A percentile compares a stretch with the other conserved stretches of the same genome.
These are phyloP conservation scores for Tolypocladium capitatum DNA, from an alignment of 2,329 filamentous ascomycete genomes.

Conservation along the genomic window DNA sequence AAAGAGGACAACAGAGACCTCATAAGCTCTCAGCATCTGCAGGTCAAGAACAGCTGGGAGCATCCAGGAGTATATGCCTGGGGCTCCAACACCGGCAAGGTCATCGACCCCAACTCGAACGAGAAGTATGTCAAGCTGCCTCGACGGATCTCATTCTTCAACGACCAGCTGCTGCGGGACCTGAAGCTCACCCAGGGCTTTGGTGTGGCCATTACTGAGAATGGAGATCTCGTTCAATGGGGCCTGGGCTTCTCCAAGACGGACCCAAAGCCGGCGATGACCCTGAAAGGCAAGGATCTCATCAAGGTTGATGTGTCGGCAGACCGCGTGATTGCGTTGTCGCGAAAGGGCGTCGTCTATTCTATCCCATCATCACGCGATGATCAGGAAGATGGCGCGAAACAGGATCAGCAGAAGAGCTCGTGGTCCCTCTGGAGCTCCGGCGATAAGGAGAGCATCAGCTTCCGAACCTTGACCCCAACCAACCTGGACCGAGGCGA, in stretches of 20 bases:
- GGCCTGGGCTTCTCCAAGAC: conserved; percentile 60
- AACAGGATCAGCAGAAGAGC: conserved; percentile 38
- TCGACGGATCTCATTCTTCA: conserved; percentile 65
- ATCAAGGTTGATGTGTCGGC: conserved; percentile 62
- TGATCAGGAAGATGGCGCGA: conserved; percentile 55
- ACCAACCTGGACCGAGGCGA: conserved; percentile 53
- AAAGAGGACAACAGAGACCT: conserved; percentile 63
- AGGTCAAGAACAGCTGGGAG: conserved; percentile 70
- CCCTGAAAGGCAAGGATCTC: conserved; percentile 71
- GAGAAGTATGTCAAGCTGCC: conserved; percentile 71
- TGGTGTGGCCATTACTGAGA: conserved; percentile 76
- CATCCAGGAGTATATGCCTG: conserved; percentile 86
- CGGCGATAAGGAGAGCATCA: conserved; percentile 30
- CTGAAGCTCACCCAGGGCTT: conserved; percentile 73
- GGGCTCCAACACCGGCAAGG: conserved; percentile 75
- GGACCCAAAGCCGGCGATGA: conserved; percentile 50
- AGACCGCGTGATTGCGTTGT: conserved; percentile 72
- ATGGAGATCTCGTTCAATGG: conserved; percentile 87
- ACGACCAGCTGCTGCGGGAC: conserved; percentile 72
- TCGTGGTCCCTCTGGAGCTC: conserved; percentile 62
- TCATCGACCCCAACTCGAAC: conserved; percentile 73
- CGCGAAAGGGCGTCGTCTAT: conserved; percentile 64
- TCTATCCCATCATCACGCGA: conserved; percentile 65
- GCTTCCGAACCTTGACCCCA: conserved; percentile 62
- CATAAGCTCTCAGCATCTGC: conserved; percentile 74